phyloP scores from a whole-genome alignment of 176 grass and related monocot genomes.

The Avena insularis region DNA sequence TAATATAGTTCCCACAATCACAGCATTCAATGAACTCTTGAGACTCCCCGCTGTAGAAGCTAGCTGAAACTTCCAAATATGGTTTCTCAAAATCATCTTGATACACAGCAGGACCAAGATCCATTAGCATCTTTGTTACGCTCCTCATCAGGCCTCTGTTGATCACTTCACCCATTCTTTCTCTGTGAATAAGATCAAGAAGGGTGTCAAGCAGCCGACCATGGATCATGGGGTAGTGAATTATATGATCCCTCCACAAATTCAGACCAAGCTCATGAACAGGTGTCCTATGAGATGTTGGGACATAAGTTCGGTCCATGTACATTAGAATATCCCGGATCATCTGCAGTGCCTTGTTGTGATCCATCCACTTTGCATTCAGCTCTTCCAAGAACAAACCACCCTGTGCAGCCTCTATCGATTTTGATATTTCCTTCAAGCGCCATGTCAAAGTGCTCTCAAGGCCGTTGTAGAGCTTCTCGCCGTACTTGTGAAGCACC shows the following conservation, averaged over 20 bases:
- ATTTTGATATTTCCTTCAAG: conserved; percentile 80
- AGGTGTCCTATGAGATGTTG: conserved; percentile 59
- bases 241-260: conserved; percentile 92
- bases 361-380: conserved; percentile 83
- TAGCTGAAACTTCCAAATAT: conserved; percentile 80
- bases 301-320: conserved; percentile 91
- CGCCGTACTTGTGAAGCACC: conserved; percentile 96
- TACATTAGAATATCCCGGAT: conserved; percentile 97
- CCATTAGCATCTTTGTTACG: conserved; percentile 97
- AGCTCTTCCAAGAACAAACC: conserved; percentile 89
- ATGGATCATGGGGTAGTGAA: conserved; percentile 74
- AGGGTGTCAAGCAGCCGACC: conserved; percentile 72
- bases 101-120: conserved; percentile 85
- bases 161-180: conserved; percentile 87
- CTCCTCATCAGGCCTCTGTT: conserved; percentile 87
- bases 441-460: conserved; percentile 78
- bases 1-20: conserved; percentile 93
- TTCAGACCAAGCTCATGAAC: conserved; percentile 94
- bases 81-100: conserved; percentile 96
- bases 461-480: conserved; percentile 81
- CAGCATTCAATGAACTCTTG: conserved; percentile 89
- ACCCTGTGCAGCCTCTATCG: conserved; percentile 77
- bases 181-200: conserved; percentile 81
- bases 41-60: conserved; percentile 83
- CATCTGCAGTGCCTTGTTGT: conserved; percentile 95